Conservation (phyloP, 257 asterid species). For the Solanum habrochaites region DNA sequence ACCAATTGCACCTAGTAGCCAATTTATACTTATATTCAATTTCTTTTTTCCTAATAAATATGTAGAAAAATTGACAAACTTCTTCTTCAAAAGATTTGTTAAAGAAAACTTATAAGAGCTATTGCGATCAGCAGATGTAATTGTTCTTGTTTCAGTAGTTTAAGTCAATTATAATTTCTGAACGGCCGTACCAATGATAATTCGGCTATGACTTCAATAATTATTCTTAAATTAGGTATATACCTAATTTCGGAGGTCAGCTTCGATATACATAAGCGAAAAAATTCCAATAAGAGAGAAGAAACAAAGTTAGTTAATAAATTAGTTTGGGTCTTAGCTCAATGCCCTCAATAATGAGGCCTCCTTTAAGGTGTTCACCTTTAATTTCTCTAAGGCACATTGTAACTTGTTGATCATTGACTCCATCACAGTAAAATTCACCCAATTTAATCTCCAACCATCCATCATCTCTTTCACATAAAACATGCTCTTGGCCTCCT, state of each 20-base stretch:
- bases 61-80: background rate
- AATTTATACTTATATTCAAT: background rate
- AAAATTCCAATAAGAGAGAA: background rate
- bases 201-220: background rate
- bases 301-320: background rate
- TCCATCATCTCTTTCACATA: constrained; percentile 41
- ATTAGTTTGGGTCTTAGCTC: constrained; percentile 52
- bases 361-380: constrained; percentile 65
- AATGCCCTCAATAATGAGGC: constrained; percentile 65
- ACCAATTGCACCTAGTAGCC: too few species aligned
- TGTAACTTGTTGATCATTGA: constrained; percentile 29
- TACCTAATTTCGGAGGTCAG: too few species aligned
- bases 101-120: too few species aligned
- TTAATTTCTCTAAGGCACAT: constrained; percentile 49
- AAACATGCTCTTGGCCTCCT: background rate
- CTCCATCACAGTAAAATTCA: constrained; percentile 42
- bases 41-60: too few species aligned
- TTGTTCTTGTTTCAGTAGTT: background rate
- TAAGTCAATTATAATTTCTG: too few species aligned
- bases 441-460: constrained; percentile 79
- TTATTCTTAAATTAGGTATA: background rate
- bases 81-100: background rate
- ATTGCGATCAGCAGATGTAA: background rate
- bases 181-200: accelerated
- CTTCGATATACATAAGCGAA: background rate